phyloP scores from a whole-genome alignment of 495 filamentous ascomycete genomes.

The Sordaria brevicollis region DNA sequence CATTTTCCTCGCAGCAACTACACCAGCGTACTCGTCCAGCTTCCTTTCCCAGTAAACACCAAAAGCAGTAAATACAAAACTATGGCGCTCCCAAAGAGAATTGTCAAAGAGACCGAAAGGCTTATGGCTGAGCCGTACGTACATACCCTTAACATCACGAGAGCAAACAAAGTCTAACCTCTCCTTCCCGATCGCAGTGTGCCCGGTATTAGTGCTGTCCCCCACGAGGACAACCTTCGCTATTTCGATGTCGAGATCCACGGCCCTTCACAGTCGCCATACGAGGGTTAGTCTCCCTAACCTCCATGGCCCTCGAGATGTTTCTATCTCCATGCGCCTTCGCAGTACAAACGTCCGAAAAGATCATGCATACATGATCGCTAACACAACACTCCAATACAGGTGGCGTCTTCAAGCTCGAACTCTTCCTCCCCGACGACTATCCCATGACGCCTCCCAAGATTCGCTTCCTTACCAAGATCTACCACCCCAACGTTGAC shows the following conservation, averaged over 20 bases:
- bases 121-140: slow-evolving; percentile 92
- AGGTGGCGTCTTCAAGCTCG: slow-evolving; percentile 95
- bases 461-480: slow-evolving; percentile 96
- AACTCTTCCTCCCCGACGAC: slow-evolving; percentile 97
- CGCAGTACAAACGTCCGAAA: not conserved
- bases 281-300: slow-evolving; percentile 56
- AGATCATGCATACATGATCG: not conserved
- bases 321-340: not conserved
- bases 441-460: slow-evolving; percentile 99
- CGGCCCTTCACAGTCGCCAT: slow-evolving; percentile 87
- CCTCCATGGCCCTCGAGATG: not conserved
- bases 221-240: slow-evolving; percentile 95
- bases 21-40: not conserved
- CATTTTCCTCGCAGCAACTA: not conserved
- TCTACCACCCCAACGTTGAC: slow-evolving; percentile 99
- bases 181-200: slow-evolving; percentile 46
- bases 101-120: slow-evolving; percentile 97
- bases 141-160: not conserved
- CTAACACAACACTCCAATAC: not conserved
- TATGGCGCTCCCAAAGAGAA: slow-evolving; percentile 86
- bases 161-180: slow-evolving; percentile 11
- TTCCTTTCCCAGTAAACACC: not conserved
- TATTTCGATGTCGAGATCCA: slow-evolving; percentile 98
- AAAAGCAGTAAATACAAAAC: not conserved
- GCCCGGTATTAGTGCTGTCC: slow-evolving; percentile 89